Percentiles rank a stretch among this genome's conserved stretches.
Evolutionary conservation across 768 basidiomycete genomes (phyloP).

Genomic region (Hericium erinaceus): DNA sequence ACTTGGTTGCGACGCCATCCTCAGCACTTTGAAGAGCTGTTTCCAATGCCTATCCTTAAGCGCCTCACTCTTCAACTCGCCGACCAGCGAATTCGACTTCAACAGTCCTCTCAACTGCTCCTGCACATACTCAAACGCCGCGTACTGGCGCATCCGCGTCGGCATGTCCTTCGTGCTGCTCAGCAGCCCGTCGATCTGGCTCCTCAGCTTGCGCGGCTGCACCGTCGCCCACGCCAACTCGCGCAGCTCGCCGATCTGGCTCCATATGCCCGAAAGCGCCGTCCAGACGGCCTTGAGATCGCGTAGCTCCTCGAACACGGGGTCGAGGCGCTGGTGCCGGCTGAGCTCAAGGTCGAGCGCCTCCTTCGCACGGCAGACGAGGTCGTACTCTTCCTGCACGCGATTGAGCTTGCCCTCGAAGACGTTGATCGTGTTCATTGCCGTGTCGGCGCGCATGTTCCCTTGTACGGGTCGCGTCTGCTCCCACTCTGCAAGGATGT

Average conservation of each 20-base stretch:
- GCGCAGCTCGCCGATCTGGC: slow-evolving; percentile 78
- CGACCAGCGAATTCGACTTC: slow-evolving; percentile 85
- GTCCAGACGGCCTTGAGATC: slow-evolving; percentile 99
- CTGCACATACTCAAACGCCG: slow-evolving; percentile 97
- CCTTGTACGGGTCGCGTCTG: slow-evolving; percentile 94
- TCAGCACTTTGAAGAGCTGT: slow-evolving; percentile 85
- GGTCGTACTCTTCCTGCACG: slow-evolving; percentile 90
- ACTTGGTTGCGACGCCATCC: slow-evolving; percentile 65
- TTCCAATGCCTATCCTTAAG: slow-evolving; percentile 98
- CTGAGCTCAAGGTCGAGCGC: slow-evolving; percentile 89
- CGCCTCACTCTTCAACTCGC: slow-evolving; percentile 94
- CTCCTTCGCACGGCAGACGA: slow-evolving; percentile 93
- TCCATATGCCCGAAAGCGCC: slow-evolving; percentile 95
- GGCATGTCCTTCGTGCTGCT: slow-evolving; percentile 98
- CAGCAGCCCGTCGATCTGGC: slow-evolving; percentile 86
- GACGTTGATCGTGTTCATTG: slow-evolving; percentile 91
- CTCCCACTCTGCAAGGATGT: slow-evolving; percentile 90
- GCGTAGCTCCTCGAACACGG: slow-evolving; percentile 89
- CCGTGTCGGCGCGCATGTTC: slow-evolving; percentile 90
- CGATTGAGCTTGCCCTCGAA: slow-evolving; percentile 88
- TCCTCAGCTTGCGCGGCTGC: slow-evolving; percentile 89
- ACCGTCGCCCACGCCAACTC: slow-evolving; percentile 89
- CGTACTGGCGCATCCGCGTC: slow-evolving; percentile 96
- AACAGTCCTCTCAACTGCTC: slow-evolving; percentile 78
- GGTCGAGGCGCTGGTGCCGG: slow-evolving; percentile 84